Base-by-base conservation (phyloP, 2,329 filamentous ascomycete species). In the Rhynchosporium secalis region DNA sequence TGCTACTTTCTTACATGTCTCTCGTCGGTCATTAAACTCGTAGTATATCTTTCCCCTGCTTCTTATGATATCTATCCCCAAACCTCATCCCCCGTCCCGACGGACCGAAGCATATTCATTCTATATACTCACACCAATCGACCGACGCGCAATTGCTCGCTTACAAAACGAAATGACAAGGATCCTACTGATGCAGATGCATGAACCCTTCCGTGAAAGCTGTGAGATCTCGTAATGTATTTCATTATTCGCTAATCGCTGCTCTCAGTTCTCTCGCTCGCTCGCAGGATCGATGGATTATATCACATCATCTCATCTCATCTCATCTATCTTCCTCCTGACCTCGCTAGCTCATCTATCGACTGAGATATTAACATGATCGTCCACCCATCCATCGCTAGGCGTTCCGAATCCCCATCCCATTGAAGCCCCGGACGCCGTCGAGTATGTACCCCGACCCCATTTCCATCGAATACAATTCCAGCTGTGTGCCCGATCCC, bases 361-460 rank as follows among this genome's bases (percentile, higher is more conserved):
- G 20, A 29, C 38, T 20, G 15, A 41, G 40, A 40, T 56, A 56
- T 56, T 40, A 45, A 56, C 54, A 56, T 13, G 31, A 59, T 40
- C 56, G 10, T 43, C 38, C 13, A 45, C n/a, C 52, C 54, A 33
- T 56, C 54, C 40, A 46, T 56, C 38, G 10, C 6, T 6, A 55
- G 26, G 31, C 26, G 29, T 51, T 33, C 51, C 49, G 6, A n/a
- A 6, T 57, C 26, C 49, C 49, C 28, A 41, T 26, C 33, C 33
- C 33, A 36, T 36, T 36, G 9, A 36, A 5, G 33, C 33, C 33
- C 9, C 5, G 9, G 33, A 36, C 9, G 33, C 33, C 33, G 33
- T 10, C 33, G 33, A 36, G 33, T 36, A 10, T 36, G 9, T 36
- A 36, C 6, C 9, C 33, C 33, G 33, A 36, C 9, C 33, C 33